A percentile compares a stretch with the other conserved stretches of the same genome.
Conservation (phyloP, 768 basidiomycete genomes). For the Sporobolomyces pararoseus region DNA sequence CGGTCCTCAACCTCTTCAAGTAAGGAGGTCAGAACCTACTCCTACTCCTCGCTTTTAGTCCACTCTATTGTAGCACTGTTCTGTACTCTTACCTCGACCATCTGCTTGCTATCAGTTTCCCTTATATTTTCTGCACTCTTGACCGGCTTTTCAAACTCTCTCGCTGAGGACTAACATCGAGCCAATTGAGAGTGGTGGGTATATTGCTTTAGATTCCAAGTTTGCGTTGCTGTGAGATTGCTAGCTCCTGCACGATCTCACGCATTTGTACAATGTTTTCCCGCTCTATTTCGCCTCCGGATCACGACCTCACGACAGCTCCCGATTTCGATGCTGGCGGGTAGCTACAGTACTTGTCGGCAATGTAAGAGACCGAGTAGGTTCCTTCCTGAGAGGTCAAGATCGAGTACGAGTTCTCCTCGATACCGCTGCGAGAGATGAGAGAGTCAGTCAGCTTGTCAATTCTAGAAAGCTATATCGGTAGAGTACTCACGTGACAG, state of each 20-base stretch:
- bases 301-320: conserved; percentile 53
- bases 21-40: too few species aligned
- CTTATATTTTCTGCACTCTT: too few species aligned
- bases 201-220: too few species aligned
- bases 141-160: too few species aligned
- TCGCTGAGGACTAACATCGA: too few species aligned
- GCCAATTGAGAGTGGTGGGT: too few species aligned
- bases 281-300: conserved; percentile 45
- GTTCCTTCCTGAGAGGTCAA: conserved; percentile 85
- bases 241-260: background rate
- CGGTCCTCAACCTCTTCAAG: too few species aligned
- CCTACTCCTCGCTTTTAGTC: too few species aligned
- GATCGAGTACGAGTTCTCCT: conserved; percentile 74
- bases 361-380: conserved; percentile 87
- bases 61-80: too few species aligned
- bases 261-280: conserved; percentile 5
- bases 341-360: conserved; percentile 84
- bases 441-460: background rate
- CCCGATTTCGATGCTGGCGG: conserved; percentile 56
- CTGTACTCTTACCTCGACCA: too few species aligned
- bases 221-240: conserved; percentile 7
- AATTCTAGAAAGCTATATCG: background rate
- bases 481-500: conserved; percentile 64
- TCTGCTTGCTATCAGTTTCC: too few species aligned
- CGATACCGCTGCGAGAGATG: conserved; percentile 41